Evolutionary conservation across 495 filamentous ascomycete genomes (phyloP), one percentile per base, ranked within the genome.

Genomic region (Xylaria nigripes): DNA sequence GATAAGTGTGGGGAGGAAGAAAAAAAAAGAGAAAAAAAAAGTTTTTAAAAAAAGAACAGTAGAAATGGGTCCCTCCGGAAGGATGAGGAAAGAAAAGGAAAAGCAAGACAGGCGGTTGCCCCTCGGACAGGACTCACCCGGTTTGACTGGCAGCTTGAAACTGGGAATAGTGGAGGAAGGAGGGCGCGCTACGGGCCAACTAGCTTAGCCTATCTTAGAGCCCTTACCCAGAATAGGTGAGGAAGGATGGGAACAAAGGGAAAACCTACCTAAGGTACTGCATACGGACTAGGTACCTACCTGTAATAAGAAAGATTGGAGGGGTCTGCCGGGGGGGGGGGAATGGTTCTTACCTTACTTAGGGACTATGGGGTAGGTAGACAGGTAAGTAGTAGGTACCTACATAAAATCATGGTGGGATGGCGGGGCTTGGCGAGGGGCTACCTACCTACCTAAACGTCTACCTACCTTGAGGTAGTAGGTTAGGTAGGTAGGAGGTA

Each of bases 351-450:
- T n/a, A n/a, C n/a, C n/a, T n/a, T n/a, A n/a, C n/a, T n/a, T n/a
- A n/a, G n/a, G n/a, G n/a, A n/a, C n/a, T n/a, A n/a, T n/a, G n/a
- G n/a, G n/a, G n/a, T n/a, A n/a, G n/a, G n/a, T n/a, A n/a, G n/a
- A n/a, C n/a, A n/a, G n/a, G n/a, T 4, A 30, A 4, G 10, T 30
- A 5, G 4, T 30, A 30, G 27, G 27, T 30, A 30, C 27, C 27
- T 30, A 30, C 27, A 30, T 30, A 4, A 30, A 4, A 5, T 30
- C 4, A 5, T 5, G 27, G 27, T 5, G 27, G 27, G 4, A 30
- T 4, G 27, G 10, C 5, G 63, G 59, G 50, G 55, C 56, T 63
- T 57, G 54, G 62, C 57, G 58, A 56, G 57, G 60, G 55, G 55
- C 54, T 44, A 48, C 30, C n/a, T n/a, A n/a, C n/a, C n/a, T n/a